A percentile compares a stretch with the other conserved stretches of the same genome.
Evolutionary conservation across 768 basidiomycete genomes (phyloP).

Genomic region (Hygrocybe coccinea): DNA sequence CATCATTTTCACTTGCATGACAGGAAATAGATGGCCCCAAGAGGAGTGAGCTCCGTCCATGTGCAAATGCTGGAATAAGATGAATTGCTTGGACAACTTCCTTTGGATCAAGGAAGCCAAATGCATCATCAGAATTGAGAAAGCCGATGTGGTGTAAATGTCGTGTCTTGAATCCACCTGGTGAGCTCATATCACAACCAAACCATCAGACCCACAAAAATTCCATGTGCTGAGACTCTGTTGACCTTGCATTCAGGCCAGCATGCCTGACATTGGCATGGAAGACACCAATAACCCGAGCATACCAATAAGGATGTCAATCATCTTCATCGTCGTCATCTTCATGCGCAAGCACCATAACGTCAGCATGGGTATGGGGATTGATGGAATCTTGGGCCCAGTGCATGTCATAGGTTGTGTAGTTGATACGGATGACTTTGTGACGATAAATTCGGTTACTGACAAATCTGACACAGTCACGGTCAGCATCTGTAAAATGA

Average conservation of each 20-base stretch:
- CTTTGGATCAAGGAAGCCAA: conserved; percentile 5
- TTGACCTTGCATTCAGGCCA: neutral
- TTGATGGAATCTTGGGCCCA: neutral
- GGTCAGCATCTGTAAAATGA: too few species aligned
- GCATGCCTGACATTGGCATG: neutral
- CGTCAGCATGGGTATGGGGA: neutral
- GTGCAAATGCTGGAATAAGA: conserved; percentile 2
- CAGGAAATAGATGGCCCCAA: too few species aligned
- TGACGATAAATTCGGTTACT: conserved; percentile 19
- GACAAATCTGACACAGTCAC: too few species aligned
- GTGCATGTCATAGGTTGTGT: conserved; percentile 24
- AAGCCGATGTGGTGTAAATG: neutral
- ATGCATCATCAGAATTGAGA: conserved; percentile 1
- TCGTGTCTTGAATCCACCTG: neutral
- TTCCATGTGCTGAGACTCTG: neutral
- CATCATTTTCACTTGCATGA: too few species aligned
- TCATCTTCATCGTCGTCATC: neutral
- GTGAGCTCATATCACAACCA: neutral
- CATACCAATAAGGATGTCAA: conserved; percentile 2
- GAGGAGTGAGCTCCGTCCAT: too few species aligned
- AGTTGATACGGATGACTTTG: conserved; percentile 23
- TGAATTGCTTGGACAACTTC: conserved; percentile 4
- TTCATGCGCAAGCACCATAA: neutral
- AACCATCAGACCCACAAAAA: neutral
- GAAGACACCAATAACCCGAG: neutral